Conservation (phyloP, 2,329 filamentous ascomycete genomes). For the Arthroderma uncinatum region DNA sequence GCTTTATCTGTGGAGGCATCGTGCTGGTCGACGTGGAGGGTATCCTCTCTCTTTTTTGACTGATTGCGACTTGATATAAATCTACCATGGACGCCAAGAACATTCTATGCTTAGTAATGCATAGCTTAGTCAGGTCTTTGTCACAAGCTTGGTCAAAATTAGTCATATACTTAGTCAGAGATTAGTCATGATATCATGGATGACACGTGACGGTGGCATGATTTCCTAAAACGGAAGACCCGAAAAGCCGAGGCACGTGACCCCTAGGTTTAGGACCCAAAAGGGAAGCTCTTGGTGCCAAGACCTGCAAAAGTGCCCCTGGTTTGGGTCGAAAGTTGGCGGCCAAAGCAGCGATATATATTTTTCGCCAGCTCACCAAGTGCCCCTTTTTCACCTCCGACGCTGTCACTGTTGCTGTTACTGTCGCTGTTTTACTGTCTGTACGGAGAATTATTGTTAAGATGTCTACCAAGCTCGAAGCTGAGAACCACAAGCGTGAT, state of each 20-base stretch:
- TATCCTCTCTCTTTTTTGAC: not conserved
- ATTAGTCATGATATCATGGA: not conserved
- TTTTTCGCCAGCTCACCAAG: not conserved
- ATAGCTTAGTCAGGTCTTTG: too few relatives aligned
- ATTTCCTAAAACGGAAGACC: not conserved
- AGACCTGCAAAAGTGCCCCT: not conserved
- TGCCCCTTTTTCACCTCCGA: not conserved
- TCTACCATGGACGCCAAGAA: too few relatives aligned
- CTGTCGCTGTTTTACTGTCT: not conserved
- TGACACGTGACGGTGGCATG: not conserved
- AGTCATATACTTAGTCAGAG: not conserved
- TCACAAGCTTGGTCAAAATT: too few relatives aligned
- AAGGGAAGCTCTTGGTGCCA: not conserved
- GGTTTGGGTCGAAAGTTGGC: too few relatives aligned
- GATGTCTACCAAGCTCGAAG: conserved; percentile 56
- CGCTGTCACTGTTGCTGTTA: too few relatives aligned
- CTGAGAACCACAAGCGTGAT: conserved; percentile 75
- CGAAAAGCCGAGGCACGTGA: not conserved
- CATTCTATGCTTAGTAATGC: too few relatives aligned
- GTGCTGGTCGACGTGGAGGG: not conserved
- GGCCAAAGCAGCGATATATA: too few relatives aligned
- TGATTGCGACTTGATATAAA: too few relatives aligned
- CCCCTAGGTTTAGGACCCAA: not conserved
- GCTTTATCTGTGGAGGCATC: conserved; percentile 83
- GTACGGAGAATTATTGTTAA: not conserved